phyloP scores from a whole-genome alignment of 495 filamentous ascomycete species.

The Podospora australis region DNA sequence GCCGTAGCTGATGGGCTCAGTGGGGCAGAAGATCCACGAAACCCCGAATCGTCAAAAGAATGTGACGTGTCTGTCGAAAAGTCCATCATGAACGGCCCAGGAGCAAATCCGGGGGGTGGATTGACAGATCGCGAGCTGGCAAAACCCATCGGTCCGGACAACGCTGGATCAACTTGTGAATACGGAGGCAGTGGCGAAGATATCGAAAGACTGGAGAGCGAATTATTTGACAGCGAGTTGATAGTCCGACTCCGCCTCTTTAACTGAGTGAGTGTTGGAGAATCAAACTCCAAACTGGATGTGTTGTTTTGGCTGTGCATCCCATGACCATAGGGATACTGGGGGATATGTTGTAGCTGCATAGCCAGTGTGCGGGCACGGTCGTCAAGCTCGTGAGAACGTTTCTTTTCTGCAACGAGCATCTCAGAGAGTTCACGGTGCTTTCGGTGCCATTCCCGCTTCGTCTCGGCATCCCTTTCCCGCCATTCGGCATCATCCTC shows the following conservation, averaged over 20 bases:
- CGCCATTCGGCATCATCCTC: conserved; percentile 51
- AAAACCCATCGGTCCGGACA: conserved; percentile 28
- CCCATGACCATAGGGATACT: conserved; percentile 26
- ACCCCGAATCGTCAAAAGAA: conserved; percentile 38
- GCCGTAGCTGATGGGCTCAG: conserved; percentile 77
- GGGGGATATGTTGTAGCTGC: conserved; percentile 32
- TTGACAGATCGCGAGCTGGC: conserved; percentile 33
- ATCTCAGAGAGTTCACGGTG: conserved; percentile 39
- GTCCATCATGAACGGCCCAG: conserved; percentile 41
- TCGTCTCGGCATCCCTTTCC: conserved; percentile 37
- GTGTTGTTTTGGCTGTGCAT: conserved; percentile 40
- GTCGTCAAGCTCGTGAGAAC: conserved; percentile 31
- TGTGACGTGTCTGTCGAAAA: conserved; percentile 22
- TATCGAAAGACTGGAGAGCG: conserved; percentile 41
- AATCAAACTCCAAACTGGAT: conserved; percentile 45
- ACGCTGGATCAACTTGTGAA: conserved; percentile 32
- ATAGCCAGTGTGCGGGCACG: conserved; percentile 28
- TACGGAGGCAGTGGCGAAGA: conserved; percentile 35
- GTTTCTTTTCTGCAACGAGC: conserved; percentile 30
- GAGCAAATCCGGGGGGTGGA: conserved; percentile 42
- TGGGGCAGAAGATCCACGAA: conserved; percentile 50
- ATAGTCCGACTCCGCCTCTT: conserved; percentile 50
- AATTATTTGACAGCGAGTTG: conserved; percentile 52
- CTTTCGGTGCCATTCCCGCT: conserved; percentile 39
- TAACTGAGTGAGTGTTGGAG: conserved; percentile 38